Percentiles rank a stretch among this genome's conserved stretches.
These are phyloP conservation scores for Rubia tinctorum DNA, from an alignment of 305 asterid species.

Conservation along the genomic window DNA sequence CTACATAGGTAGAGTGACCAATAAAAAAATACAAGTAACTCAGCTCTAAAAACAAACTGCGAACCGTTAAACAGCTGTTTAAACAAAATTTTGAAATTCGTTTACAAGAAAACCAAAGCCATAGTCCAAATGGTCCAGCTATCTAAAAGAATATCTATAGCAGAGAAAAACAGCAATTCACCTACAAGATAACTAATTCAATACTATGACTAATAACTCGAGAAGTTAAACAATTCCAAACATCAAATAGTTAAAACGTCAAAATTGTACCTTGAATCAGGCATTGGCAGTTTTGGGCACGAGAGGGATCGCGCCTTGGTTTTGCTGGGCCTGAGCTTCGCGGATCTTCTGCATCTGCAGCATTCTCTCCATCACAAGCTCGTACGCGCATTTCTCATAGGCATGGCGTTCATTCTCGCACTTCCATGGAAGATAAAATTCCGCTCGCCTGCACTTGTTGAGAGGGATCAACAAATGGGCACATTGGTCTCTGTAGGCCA, in stretches of 20 bases:
- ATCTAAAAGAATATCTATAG: neutral
- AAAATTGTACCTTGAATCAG: conserved; percentile 15
- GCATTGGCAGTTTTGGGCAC: conserved; percentile 81
- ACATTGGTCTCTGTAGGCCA: conserved; percentile 85
- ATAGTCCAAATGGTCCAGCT: neutral
- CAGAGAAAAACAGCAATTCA: neutral
- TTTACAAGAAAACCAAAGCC: neutral
- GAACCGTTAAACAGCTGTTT: neutral
- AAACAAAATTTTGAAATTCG: neutral
- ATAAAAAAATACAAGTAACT: neutral
- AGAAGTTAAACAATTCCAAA: neutral
- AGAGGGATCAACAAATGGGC: conserved; percentile 75
- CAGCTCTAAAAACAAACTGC: neutral
- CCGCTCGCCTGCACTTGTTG: conserved; percentile 42
- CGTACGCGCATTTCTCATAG: conserved; percentile 93
- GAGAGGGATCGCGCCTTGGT: conserved; percentile 49
- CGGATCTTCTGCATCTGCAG: conserved; percentile 99
- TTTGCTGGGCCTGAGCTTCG: conserved; percentile 29
- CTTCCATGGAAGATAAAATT: conserved; percentile 89
- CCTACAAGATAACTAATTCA: neutral
- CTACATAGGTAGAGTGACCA: neutral
- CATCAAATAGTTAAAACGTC: neutral
- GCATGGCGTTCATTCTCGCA: conserved; percentile 81
- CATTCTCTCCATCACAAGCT: conserved; percentile 96
- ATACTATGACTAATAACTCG: neutral